Base-by-base conservation (phyloP, 441 rosid species). In the Pelargonium myrrhifolium region DNA sequence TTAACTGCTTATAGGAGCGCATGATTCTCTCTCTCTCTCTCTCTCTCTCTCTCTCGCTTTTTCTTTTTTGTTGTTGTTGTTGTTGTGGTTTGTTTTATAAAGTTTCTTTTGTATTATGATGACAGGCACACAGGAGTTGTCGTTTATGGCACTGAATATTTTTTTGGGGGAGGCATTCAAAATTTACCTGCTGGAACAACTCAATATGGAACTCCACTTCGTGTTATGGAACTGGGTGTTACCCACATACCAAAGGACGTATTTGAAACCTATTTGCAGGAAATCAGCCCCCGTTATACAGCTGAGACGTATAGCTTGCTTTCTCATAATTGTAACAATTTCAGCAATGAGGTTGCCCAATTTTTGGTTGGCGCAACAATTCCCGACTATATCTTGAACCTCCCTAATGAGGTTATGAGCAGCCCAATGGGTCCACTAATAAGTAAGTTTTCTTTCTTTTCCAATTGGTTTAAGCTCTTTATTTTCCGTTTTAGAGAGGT, bases 381-480 rank as follows among this genome's bases (percentile, higher is more conserved):
- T 66, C 99, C 99, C 0, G 94, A 89, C 21, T 91, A 91, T 75
- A 88, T 94, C 78, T 78, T 91, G 72, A 80, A 86, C 74, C 93
- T 94, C 2, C 99, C 99, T 3, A 89, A 73, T 58, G 97, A 89
- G 73, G 92, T 94, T 70, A 67, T 89, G 86, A 84, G 78, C 86
- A 91, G 99, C 72, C 99, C 99, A 10, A 89, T 91, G 97, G 97
- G 97, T 62, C 83, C 89, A 66, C 84, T 94, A 21, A 70, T 94
- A 58, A 64, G 99, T 94, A 74, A 91, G 97, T 86, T 61, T n/a
- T 37, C 42, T 0, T 10, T 47, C 24, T 7, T 42, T 49, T 55
- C 22, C 3, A 6, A 31, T 60, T 14, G 56, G n/a, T 11, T 56
- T n/a, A n/a, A 65, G 6, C 45, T 47, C 56, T 11, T 37, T 60